phyloP scores from a whole-genome alignment of 2,329 filamentous ascomycete species.

The Sarocladiaceae sp. region DNA sequence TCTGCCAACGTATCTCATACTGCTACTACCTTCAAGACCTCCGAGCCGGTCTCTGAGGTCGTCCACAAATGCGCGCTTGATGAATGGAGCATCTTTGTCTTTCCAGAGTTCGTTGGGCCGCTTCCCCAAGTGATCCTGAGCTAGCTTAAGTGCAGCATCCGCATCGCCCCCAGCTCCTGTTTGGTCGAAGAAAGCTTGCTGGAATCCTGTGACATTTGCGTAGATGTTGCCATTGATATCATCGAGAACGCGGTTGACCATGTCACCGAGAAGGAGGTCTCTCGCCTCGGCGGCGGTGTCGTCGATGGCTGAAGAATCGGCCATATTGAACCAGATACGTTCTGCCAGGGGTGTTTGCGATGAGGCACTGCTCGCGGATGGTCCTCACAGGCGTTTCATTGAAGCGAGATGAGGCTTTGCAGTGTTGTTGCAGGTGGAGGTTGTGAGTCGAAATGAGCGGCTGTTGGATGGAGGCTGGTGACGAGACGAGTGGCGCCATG shows the following conservation, averaged over 20 bases:
- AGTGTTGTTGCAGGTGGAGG: too few relatives aligned
- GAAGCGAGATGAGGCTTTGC: too few relatives aligned
- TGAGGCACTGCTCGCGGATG: too few relatives aligned
- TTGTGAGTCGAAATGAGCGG: too few relatives aligned
- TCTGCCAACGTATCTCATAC: not conserved
- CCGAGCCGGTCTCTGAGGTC: not conserved
- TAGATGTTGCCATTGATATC: slow-evolving; percentile 6
- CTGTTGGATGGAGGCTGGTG: too few relatives aligned
- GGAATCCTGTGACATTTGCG: not conserved
- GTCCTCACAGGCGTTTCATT: too few relatives aligned
- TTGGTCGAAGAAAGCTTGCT: not conserved
- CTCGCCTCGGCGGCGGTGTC: slow-evolving; percentile 1
- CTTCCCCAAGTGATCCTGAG: not conserved
- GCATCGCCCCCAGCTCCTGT: not conserved
- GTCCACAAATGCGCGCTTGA: not conserved
- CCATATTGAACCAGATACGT: not conserved
- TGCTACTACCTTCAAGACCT: not conserved
- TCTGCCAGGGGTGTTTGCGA: not conserved
- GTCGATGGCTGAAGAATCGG: slow-evolving; percentile 4
- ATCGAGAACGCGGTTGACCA: slow-evolving; percentile 3
- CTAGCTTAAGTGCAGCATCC: not conserved
- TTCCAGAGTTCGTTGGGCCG: not conserved
- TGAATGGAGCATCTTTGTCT: not conserved
- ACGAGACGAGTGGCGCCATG: too few relatives aligned
- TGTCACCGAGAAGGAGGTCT: slow-evolving; percentile 4